Evolutionary conservation across 352 stramenopile genomes (phyloP), one percentile per base, ranked within the genome.

Genomic region (Phytopythium vexans): DNA sequence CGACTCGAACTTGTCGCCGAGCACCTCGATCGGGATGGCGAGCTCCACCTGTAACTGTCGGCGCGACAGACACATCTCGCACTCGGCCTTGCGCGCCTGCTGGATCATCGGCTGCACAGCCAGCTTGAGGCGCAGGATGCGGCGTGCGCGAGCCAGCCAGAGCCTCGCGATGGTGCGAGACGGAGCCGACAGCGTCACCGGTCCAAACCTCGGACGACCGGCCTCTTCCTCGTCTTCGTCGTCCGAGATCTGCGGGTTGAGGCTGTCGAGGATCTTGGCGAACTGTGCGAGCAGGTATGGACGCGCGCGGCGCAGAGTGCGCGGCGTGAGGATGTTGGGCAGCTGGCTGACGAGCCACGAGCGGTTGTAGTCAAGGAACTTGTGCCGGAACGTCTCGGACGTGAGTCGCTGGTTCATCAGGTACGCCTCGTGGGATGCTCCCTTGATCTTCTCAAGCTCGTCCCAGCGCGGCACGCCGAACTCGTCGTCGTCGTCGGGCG

Each of bases 311-410:
- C 88, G 78, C 39, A 98, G 57, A 8, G 93, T 98, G 8, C 94
- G 81, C 9, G 96, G 96, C 38, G 95, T 99, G 0, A 99, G 70
- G 51, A 99, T 97, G 34, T 86, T 93, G 10, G 96, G 96, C 11
- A 99, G 74, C 52, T 99, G 91, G 16, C 83, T 77, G n/a, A 99
- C 87, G 41, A 99, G 82, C 96, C 96, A 99, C n/a, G 88, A 82
- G 4, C 94, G 80, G 56, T 99, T 99, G 80, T 99, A 98, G 63
- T 97, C 92, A 15, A 99, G 78, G 65, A 99, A 99, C 63, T 98
- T 98, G 74, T 95, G 97, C 11, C 96, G 88, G 66, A 99, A 99
- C 5, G 94, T 98, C 54, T 99, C 96, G 12, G 77, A 95, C 16
- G 94, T 97, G 58, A 99, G 97, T 11, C 89, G 79, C 68, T 98